Evolutionary conservation across 2,329 filamentous ascomycete species (phyloP).

Genomic region (Sordariomycetes sp.): DNA sequence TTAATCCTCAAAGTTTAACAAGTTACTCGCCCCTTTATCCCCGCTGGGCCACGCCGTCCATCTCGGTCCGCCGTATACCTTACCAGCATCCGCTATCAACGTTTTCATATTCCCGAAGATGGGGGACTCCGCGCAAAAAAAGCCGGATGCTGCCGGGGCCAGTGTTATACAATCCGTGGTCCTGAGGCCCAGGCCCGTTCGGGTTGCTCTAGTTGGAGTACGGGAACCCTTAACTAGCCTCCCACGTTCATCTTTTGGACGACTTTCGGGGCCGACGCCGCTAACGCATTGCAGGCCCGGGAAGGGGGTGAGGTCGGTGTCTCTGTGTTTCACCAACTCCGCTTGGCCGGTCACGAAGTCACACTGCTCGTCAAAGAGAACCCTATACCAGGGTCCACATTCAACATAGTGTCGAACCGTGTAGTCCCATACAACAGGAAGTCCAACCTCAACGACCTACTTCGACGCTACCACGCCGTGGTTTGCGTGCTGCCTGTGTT

Average conservation of each 20-base stretch:
- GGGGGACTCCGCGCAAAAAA: not conserved
- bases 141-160: not conserved
- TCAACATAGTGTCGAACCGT: slow-evolving; percentile 21
- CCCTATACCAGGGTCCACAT: slow-evolving; percentile 24
- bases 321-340: slow-evolving; percentile 23
- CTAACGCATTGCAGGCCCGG: not conserved
- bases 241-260: not conserved
- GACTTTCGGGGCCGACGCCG: not conserved
- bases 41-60: no score
- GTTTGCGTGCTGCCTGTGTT: slow-evolving; percentile 29
- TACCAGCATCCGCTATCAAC: no score
- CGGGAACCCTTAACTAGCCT: not conserved
- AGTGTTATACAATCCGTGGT: not conserved
- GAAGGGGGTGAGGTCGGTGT: slow-evolving; percentile 28
- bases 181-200: not conserved
- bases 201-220: not conserved
- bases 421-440: slow-evolving; percentile 27
- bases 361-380: slow-evolving; percentile 41
- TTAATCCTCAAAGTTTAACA: no score
- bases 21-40: no score
- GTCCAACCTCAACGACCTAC: slow-evolving; percentile 36
- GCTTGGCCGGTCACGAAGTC: slow-evolving; percentile 32
- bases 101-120: no score
- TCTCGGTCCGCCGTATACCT: no score
- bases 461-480: slow-evolving; percentile 47